Evolutionary conservation across 1,139 yeast genomes (phyloP).

Genomic region (Debaryomyces sp.): DNA sequence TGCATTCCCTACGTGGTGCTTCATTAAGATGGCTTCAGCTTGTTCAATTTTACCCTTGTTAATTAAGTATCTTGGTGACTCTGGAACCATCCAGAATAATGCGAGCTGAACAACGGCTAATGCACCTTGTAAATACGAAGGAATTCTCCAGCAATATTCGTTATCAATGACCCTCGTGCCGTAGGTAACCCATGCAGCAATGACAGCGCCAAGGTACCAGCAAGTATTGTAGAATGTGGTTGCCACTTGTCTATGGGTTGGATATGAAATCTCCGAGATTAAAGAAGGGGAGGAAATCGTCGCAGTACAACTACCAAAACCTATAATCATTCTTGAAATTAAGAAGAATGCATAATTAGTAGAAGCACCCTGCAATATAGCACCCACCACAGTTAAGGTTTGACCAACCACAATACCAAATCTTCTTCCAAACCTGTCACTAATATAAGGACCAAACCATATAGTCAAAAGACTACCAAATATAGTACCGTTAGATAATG

Average conservation of each 20-base stretch:
- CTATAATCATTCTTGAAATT: constrained; percentile 41
- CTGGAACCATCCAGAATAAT: constrained; percentile 43
- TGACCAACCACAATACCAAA: constrained; percentile 30
- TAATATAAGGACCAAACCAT: constrained; percentile 23
- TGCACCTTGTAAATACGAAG: constrained; percentile 48
- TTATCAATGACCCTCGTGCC: constrained; percentile 40
- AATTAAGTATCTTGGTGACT: constrained; percentile 49
- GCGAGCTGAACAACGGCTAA: constrained; percentile 30
- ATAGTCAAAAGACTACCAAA: constrained; percentile 26
- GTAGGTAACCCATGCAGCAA: constrained; percentile 58
- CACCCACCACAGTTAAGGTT: constrained; percentile 34
- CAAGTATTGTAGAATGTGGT: constrained; percentile 52
- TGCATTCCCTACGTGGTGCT: constrained; percentile 42
- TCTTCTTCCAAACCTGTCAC: constrained; percentile 39
- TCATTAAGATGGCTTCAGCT: constrained; percentile 44
- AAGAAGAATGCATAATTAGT: constrained; percentile 42
- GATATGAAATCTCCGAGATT: constrained; percentile 47
- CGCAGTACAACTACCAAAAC: constrained; percentile 42
- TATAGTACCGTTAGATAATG: constrained; percentile 37
- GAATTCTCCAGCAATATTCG: constrained; percentile 46
- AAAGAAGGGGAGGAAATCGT: constrained; percentile 42
- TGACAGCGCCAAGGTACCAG: constrained; percentile 55
- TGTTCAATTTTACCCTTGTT: constrained; percentile 38
- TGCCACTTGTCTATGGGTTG: constrained; percentile 48
- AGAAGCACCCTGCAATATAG: constrained; percentile 46